These are phyloP conservation scores for Vanilla planifolia DNA, from an alignment of 106 monocot genomes.

Conservation along the genomic window DNA sequence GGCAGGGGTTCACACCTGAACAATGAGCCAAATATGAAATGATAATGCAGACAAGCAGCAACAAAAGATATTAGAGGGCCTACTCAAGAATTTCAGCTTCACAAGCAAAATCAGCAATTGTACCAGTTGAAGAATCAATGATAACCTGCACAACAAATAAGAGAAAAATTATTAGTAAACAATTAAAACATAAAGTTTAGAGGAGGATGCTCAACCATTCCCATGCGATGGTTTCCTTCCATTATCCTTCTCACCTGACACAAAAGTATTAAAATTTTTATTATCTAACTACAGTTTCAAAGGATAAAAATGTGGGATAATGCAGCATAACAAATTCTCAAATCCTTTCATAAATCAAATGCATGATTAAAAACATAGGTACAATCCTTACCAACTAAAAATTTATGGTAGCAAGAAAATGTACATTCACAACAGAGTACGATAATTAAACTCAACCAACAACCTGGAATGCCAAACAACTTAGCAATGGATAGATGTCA, in stretches of 20 bases:
- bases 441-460: no score
- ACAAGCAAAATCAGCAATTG: slow-evolving; percentile 87
- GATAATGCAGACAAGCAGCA: slow-evolving; percentile 5
- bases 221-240: slow-evolving; percentile 99
- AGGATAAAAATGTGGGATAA: neutral
- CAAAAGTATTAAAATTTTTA: slow-evolving; percentile 5
- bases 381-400: no score
- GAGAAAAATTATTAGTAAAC: neutral
- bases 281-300: slow-evolving; percentile 1
- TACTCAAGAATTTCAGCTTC: slow-evolving; percentile 98
- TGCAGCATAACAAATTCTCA: neutral
- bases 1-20: slow-evolving; percentile 96
- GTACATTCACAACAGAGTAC: no score
- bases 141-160: slow-evolving; percentile 45
- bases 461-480: no score
- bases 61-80: slow-evolving; percentile 22
- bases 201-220: slow-evolving; percentile 56
- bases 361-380: no score
- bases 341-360: neutral
- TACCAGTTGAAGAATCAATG: slow-evolving; percentile 77
- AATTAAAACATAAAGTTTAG: neutral
- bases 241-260: slow-evolving; percentile 88
- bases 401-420: no score
- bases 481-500: no score
- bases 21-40: slow-evolving; percentile 9